Evolutionary conservation across 2,329 filamentous ascomycete species (phyloP).

Genomic region (Fusarium acutatum): DNA sequence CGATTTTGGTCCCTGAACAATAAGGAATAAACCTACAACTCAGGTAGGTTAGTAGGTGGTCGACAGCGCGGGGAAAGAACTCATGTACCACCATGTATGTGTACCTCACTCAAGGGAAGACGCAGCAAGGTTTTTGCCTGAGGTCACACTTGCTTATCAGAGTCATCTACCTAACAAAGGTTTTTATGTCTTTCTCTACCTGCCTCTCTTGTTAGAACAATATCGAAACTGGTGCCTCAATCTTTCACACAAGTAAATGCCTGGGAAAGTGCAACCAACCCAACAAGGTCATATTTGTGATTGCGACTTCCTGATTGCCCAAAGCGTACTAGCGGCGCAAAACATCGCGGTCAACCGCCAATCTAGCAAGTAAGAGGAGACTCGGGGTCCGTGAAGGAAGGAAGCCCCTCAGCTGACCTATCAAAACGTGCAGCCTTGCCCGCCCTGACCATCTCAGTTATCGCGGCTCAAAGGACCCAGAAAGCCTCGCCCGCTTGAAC

Average conservation of each 20-base stretch:
- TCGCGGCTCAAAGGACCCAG: conserved; percentile 42
- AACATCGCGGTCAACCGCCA: conserved; percentile 20
- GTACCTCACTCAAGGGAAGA: background rate
- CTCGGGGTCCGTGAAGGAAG: conserved; percentile 28
- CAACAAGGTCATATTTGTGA: conserved; percentile 8
- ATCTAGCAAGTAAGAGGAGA: conserved; percentile 33
- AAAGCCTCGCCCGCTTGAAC: conserved; percentile 42
- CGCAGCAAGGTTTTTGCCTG: background rate
- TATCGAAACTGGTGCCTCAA: background rate
- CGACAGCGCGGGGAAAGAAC: conserved; percentile 6
- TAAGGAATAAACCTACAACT: conserved; percentile 12
- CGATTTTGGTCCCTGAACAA: conserved; percentile 23
- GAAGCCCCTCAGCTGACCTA: conserved; percentile 29
- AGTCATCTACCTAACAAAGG: background rate
- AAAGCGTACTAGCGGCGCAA: conserved; percentile 28
- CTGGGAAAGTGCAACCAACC: background rate
- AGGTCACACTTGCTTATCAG: background rate
- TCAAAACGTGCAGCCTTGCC: conserved; percentile 33
- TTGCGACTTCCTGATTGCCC: conserved; percentile 12
- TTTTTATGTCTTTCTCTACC: background rate
- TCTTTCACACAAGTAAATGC: background rate
- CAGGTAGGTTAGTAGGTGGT: background rate
- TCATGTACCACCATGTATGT: background rate
- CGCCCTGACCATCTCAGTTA: conserved; percentile 38
- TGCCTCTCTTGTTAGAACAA: background rate